These are phyloP conservation scores for Lichtheimia hyalospora DNA, from an alignment of 371 early-diverging fungal genomes.

Conservation along the genomic window DNA sequence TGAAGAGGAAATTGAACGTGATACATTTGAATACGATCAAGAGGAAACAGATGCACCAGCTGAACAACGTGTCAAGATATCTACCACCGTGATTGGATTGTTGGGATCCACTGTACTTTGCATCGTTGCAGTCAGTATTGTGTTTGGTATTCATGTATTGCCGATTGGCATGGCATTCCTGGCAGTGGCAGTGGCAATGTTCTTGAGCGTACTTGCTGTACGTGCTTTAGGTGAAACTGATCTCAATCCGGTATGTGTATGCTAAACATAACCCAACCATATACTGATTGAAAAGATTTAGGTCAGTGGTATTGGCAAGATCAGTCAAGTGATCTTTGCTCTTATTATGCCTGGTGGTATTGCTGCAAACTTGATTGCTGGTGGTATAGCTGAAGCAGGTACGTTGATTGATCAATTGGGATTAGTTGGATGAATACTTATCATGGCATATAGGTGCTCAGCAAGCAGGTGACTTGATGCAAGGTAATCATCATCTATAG, in stretches of 20 bases:
- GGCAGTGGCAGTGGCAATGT: constrained; percentile 59
- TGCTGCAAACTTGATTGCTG: constrained; percentile 82
- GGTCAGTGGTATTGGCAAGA: constrained; percentile 80
- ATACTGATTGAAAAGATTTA: neutral
- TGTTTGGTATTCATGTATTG: constrained; percentile 55
- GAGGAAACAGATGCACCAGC: constrained; percentile 45
- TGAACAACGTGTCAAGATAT: constrained; percentile 53
- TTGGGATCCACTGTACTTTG: constrained; percentile 57
- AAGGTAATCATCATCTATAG: constrained; percentile 25
- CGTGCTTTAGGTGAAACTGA: constrained; percentile 84
- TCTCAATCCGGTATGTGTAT: constrained; percentile 64
- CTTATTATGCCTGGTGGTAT: constrained; percentile 70
- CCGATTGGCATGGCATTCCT: constrained; percentile 55
- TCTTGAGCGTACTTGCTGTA: constrained; percentile 64
- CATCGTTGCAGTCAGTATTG: constrained; percentile 53
- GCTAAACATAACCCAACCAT: neutral
- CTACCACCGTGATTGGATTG: constrained; percentile 63
- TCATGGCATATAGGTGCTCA: constrained; percentile 32
- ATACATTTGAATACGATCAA: constrained; percentile 5
- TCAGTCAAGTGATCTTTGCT: constrained; percentile 83
- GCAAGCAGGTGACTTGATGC: constrained; percentile 81
- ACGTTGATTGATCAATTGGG: constrained; percentile 6
- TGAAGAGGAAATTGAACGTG: constrained; percentile 18
- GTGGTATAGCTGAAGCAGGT: constrained; percentile 85
- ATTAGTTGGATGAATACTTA: neutral